Conservation (phyloP, 805 yeast genomes). For the Debaryomyces castellii region DNA sequence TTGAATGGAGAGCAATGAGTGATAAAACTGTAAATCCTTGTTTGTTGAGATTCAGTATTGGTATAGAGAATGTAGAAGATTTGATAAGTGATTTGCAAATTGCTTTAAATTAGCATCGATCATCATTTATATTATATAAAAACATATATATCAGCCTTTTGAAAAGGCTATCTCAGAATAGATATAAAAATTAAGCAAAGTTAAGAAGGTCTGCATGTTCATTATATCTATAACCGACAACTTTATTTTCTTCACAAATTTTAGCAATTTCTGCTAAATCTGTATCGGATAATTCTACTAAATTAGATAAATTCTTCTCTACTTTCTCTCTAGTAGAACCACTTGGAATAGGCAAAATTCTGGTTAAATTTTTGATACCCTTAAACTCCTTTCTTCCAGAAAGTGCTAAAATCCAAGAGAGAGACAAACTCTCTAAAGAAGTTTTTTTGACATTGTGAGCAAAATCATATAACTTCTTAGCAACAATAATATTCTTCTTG, state of each 20-base stretch:
- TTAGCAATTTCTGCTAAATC: conserved; percentile 56
- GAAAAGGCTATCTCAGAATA: not conserved
- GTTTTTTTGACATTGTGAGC: conserved; percentile 49
- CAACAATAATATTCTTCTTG: conserved; percentile 49
- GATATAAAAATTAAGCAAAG: conserved; percentile 3
- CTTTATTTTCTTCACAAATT: conserved; percentile 40
- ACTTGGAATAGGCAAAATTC: conserved; percentile 78
- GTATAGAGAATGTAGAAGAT: conserved; percentile 76
- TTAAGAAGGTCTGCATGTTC: conserved; percentile 14
- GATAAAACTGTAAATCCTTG: conserved; percentile 54
- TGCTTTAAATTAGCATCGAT: conserved; percentile 41
- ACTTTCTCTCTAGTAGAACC: conserved; percentile 61
- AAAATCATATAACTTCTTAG: conserved; percentile 47
- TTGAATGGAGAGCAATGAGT: conserved; percentile 84
- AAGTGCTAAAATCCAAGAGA: conserved; percentile 53
- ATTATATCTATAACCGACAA: conserved; percentile 60
- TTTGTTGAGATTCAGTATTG: conserved; percentile 74
- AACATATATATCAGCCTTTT: not conserved
- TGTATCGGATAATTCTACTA: conserved; percentile 48
- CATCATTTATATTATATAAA: too few species aligned
- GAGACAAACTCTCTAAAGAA: conserved; percentile 54
- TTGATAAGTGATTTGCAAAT: conserved; percentile 67
- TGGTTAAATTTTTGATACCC: conserved; percentile 45
- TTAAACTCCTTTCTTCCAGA: conserved; percentile 58
- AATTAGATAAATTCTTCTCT: conserved; percentile 53